Base-by-base conservation (phyloP, 306 rosid genomes). In the Datisca glomerata region DNA sequence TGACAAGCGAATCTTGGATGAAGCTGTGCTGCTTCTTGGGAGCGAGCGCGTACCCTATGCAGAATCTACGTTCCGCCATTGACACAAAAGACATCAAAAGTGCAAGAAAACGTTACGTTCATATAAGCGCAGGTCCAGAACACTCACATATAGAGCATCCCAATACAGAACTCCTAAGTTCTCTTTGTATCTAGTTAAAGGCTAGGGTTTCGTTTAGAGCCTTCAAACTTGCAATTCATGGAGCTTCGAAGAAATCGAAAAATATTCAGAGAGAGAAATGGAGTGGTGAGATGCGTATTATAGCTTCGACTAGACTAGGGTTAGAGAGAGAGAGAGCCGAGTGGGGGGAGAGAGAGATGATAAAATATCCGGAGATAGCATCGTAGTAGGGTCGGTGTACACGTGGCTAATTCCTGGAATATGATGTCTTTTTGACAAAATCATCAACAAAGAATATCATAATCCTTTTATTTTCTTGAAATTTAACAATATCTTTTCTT, bases 11-110 rank as follows among this genome's bases (percentile, higher is more conserved):
- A 12, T 81, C 79, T 11, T 66, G 76, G 24, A 86, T 86, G 78
- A 86, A 86, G 62, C 94, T 86, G 39, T 64, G 64, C 17, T 69
- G 92, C 69, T 86, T 86, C 76, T 86, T 86, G 17, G 87, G 73
- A 0, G 81, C 81, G 41, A 85, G 59, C 1, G 96, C 96, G 35
- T 85, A 85, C 7, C 96, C 96, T 28, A 78, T 42, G 14, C 74
- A 50, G 68, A 65, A 53, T 65, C 72, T 75, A 40, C 59, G 70
- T 28, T 73, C 93, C 57, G 80, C 83, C 96, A 86, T 86, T 53
- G 61, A 44, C 11, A 23, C n/a, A 7, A 14, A 49, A 15, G 24
- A 34, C 18, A 18, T 9, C 22, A n/a, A 32, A 13, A 3, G 14
- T 5, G 19, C 18, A 8, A 28, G 19, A n/a, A 31, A 57, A 49